A percentile compares a stretch with the other conserved stretches of the same genome.
Conservation (phyloP, 176 grass and related monocot genomes). For the Metroxylon sagu region DNA sequence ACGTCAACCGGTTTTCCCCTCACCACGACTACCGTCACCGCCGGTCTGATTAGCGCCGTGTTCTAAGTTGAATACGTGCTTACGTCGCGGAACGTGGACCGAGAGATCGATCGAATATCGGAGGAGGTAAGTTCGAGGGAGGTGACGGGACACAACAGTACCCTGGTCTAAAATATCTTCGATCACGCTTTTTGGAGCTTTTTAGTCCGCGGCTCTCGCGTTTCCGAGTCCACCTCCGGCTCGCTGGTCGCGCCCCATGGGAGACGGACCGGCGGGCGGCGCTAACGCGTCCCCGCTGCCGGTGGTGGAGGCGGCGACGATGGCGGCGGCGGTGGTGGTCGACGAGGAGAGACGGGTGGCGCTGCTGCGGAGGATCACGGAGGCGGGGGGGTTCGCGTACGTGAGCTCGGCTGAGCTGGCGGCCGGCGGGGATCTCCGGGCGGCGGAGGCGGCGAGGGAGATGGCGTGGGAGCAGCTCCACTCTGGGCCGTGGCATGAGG, state of each 20-base stretch:
- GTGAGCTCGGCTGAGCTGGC: slow-evolving; percentile 78
- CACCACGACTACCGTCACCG: too few species aligned
- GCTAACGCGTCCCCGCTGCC: slow-evolving; percentile 2
- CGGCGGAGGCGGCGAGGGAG: slow-evolving; percentile 77
- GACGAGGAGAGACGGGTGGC: slow-evolving; percentile 41
- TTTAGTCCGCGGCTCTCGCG: too few species aligned
- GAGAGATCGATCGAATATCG: too few species aligned
- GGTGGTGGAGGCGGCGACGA: neutral
- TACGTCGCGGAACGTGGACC: too few species aligned
- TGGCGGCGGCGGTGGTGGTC: neutral
- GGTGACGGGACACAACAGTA: too few species aligned
- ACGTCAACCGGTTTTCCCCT: too few species aligned
- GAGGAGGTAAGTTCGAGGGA: too few species aligned
- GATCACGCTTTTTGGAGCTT: too few species aligned
- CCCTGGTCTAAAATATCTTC: too few species aligned
- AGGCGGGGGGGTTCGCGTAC: slow-evolving; percentile 93
- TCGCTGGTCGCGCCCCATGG: neutral
- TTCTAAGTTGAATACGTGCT: too few species aligned
- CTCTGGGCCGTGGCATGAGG: slow-evolving; percentile 59
- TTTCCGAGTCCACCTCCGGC: too few species aligned
- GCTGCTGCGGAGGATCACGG: slow-evolving; percentile 63
- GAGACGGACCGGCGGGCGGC: slow-evolving; percentile 28
- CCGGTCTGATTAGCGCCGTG: too few species aligned
- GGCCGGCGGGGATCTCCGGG: slow-evolving; percentile 60
- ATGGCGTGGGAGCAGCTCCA: slow-evolving; percentile 99